phyloP scores from a whole-genome alignment of 306 rosid genomes.

The Cyamopsis tetragonoloba region DNA sequence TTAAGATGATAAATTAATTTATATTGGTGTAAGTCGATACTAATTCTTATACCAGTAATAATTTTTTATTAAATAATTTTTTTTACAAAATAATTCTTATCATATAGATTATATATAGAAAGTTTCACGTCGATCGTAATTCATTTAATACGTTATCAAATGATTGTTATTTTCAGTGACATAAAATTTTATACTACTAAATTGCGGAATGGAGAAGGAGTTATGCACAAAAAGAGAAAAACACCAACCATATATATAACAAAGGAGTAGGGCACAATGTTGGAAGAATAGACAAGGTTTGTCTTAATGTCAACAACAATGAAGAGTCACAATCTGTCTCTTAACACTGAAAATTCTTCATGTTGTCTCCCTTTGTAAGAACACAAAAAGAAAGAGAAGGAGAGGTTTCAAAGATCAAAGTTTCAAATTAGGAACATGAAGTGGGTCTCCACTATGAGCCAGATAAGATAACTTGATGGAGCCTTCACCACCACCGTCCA shows the following conservation, averaged over 20 bases:
- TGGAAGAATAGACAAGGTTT: conserved; percentile 24
- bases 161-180: too few species aligned
- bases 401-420: conserved; percentile 14
- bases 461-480: conserved; percentile 11
- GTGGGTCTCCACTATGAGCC: background rate
- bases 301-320: conserved; percentile 28
- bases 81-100: too few species aligned
- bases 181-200: too few species aligned
- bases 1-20: too few species aligned
- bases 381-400: conserved; percentile 23
- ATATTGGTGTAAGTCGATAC: too few species aligned
- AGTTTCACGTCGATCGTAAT: too few species aligned
- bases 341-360: background rate
- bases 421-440: background rate
- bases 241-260: conserved; percentile 1
- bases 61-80: too few species aligned
- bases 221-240: background rate
- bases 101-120: too few species aligned
- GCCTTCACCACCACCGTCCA: conserved; percentile 24
- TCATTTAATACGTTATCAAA: too few species aligned
- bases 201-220: too few species aligned
- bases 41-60: too few species aligned
- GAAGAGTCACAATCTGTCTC: conserved; percentile 16
- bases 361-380: conserved; percentile 28
- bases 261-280: conserved; percentile 31